Evolutionary conservation across 1,284 basidiomycete genomes (phyloP), one percentile per base, ranked within the genome.

Genomic region (Tausonia pullulans): DNA sequence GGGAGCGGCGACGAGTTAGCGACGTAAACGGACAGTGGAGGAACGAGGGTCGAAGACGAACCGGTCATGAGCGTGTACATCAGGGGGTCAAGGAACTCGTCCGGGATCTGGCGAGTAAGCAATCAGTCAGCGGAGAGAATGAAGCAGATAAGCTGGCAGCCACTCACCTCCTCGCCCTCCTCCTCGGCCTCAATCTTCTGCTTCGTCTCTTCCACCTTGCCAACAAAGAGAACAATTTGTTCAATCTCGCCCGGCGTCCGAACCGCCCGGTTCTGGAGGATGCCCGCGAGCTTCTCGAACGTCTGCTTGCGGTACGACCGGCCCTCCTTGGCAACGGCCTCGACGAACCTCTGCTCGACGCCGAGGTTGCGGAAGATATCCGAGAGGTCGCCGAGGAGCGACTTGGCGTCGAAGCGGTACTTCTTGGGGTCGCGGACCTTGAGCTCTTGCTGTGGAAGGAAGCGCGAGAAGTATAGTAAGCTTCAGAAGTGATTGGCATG

Each of bases 331-430:
- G 96, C 95, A 27, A 98, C 89, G 2, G 91, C 93, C 46, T 82
- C 80, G n/a, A 88, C 83, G 72, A 98, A 98, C 62, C 85, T 85
- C 3, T 80, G 79, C 72, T 87, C 85, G 64, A 86, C 83, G 67
- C 87, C 86, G 62, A 99, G 79, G 74, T 98, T 96, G 65, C 97
- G 78, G 76, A 90, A 98, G 56, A 98, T 87, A 74, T 92, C 87
- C 57, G 98, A 79, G 68, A 99, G 84, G 71, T 96, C 90, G 68
- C 84, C 85, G 49, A 99, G 80, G 46, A 98, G 80, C 57, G 81
- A 81, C 71, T 84, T 87, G 0, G 95, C 93, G 68, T 90, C 84
- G 79, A 98, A 99, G 67, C 85, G 84, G 75, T 90, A 89, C 74
- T 91, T 90, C 70, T 95, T 89, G 7, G 87, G 86, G 63, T 98